Evolutionary conservation across 352 stramenopile genomes (phyloP), one percentile per base, ranked within the genome.

Genomic region (Albugo laibachii): DNA sequence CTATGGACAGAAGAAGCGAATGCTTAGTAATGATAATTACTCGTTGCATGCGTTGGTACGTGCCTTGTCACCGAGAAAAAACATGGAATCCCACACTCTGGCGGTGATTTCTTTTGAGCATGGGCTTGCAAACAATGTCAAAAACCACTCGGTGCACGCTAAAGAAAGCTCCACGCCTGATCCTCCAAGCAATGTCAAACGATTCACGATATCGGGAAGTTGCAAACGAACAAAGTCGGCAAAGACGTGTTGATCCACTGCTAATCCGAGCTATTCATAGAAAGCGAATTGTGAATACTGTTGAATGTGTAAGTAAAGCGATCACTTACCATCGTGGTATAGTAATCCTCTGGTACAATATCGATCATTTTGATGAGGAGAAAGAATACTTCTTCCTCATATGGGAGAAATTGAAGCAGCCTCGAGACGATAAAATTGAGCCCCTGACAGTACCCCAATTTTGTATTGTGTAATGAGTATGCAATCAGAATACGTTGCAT

Each of bases 201-300:
- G 65, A 2, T 80, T 64, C 0, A 66, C 70, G 49, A 92, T 62
- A 2, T 84, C 64, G 1, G 74, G 74, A 15, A 69, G 70, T 41
- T 88, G 74, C 14, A 87, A 49, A 4, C 74, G 72, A 8, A 92
- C 79, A 15, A 92, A 59, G 50, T 87, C 77, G 1, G 76, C 69
- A 59, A 88, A 92, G 18, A 92, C 79, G 45, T 92, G 79, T 54
- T 92, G 79, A 44, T 92, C 79, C 13, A 92, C 66, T n/a, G 76
- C 79, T 6, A 89, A 49, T 13, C 79, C 79, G 2, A 92, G 54
- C 76, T 89, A 21, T 49, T 0, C 13, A 42, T 43, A 3, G 3
- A 19, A 43, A 19, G 38, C 38, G 20, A 43, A 10, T 31, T 10
- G 8, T 43, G 38, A 3, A 3, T 10, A 24, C 8, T 24, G 3